Conservation (phyloP, 2,329 filamentous ascomycete genomes). For the Sclerotinia borealis region DNA sequence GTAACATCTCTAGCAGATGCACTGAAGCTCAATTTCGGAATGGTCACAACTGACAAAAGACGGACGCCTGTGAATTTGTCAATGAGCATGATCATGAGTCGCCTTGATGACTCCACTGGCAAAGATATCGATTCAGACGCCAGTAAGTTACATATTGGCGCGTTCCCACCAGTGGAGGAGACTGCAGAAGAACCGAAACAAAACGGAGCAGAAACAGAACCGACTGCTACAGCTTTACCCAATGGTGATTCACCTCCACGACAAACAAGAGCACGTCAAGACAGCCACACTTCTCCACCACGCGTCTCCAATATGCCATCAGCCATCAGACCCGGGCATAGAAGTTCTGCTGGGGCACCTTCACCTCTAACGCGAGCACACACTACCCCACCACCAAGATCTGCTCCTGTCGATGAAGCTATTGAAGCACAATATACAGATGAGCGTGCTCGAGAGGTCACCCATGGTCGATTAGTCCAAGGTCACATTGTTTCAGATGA, state of each 20-base stretch:
- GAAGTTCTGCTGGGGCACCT: conserved; percentile 14
- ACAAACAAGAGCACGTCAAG: conserved; percentile 22
- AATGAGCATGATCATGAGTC: conserved; percentile 70
- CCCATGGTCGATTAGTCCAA: conserved; percentile 82
- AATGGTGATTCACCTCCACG: conserved; percentile 19
- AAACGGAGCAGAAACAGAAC: background rate
- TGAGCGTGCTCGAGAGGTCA: conserved; percentile 79
- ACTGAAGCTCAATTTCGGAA: conserved; percentile 94
- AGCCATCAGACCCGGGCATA: conserved; percentile 19
- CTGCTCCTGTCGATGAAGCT: conserved; percentile 25
- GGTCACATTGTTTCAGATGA: conserved; percentile 95
- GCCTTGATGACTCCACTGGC: conserved; percentile 55
- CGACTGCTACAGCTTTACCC: conserved; percentile 9
- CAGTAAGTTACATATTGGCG: conserved; percentile 26
- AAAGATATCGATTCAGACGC: conserved; percentile 37
- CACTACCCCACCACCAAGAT: conserved; percentile 18
- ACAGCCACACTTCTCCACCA: conserved; percentile 24
- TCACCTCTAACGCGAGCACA: conserved; percentile 24
- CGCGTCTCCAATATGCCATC: conserved; percentile 21
- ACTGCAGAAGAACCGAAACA: conserved; percentile 8
- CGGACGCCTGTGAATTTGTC: conserved; percentile 59
- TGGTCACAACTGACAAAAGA: conserved; percentile 80
- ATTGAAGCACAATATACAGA: conserved; percentile 42
- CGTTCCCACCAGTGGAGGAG: conserved; percentile 10
- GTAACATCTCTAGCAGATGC: conserved; percentile 95